Percentiles rank a stretch among this genome's conserved stretches.
phyloP scores from a whole-genome alignment of 768 basidiomycete genomes.

The Paxillus involutus region DNA sequence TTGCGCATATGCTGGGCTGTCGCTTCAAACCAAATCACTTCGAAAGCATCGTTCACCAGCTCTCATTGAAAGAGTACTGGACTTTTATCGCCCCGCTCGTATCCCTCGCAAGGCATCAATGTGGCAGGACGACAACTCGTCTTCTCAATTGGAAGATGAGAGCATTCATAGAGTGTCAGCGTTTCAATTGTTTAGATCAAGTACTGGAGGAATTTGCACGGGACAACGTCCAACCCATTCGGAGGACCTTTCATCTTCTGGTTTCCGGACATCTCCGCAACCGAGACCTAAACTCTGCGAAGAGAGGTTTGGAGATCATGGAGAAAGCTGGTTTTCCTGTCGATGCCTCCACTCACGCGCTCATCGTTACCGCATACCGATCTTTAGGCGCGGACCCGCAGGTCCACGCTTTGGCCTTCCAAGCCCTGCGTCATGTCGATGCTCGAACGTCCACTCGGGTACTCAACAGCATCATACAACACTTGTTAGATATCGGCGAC shows the following conservation, averaged over 20 bases:
- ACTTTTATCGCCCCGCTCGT: conserved; percentile 46
- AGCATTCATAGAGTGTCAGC: conserved; percentile 54
- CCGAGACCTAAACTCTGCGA: conserved; percentile 57
- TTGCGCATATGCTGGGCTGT: conserved; percentile 52
- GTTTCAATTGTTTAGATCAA: conserved; percentile 44
- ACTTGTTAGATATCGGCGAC: conserved; percentile 57
- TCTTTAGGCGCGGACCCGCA: conserved; percentile 55
- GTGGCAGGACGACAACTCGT: conserved; percentile 48
- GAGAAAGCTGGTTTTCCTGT: conserved; percentile 49
- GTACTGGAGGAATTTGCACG: conserved; percentile 52
- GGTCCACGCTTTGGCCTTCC: conserved; percentile 53
- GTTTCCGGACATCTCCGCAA: conserved; percentile 70
- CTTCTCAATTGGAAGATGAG: conserved; percentile 73
- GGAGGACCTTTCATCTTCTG: conserved; percentile 69
- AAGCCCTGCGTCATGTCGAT: conserved; percentile 43
- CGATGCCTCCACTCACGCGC: conserved; percentile 58
- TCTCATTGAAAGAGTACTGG: conserved; percentile 53
- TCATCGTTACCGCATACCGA: conserved; percentile 59
- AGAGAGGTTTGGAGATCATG: conserved; percentile 57
- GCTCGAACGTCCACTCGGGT: conserved; percentile 44
- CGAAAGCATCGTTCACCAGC: conserved; percentile 52
- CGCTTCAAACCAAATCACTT: conserved; percentile 53
- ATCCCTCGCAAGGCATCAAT: conserved; percentile 47
- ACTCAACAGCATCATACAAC: conserved; percentile 70
- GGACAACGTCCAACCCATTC: conserved; percentile 46